Percentiles rank a stretch among this genome's conserved stretches.
These are phyloP conservation scores for Ophiostoma ips DNA, from an alignment of 2,329 filamentous ascomycete species.

Conservation along the genomic window DNA sequence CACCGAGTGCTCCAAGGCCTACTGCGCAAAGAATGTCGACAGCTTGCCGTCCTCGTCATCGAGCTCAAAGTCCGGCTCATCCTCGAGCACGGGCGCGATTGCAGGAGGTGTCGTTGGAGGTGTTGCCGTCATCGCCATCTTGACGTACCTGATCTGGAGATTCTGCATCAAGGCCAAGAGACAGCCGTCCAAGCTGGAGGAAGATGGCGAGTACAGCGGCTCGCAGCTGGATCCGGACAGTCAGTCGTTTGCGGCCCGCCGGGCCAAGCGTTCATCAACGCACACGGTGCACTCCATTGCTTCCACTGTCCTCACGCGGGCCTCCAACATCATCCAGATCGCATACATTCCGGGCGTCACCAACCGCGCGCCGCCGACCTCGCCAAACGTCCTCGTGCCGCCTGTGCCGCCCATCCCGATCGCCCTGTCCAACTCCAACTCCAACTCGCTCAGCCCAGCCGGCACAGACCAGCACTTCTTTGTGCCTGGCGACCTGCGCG, in stretches of 20 bases:
- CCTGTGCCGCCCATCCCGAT: conserved; percentile 85
- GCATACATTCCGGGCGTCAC: conserved; percentile 97
- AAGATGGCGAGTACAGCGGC: conserved; percentile 41
- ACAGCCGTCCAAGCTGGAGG: conserved; percentile 40
- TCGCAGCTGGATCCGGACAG: conserved; percentile 28
- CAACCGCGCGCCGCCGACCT: conserved; percentile 76
- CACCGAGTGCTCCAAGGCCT: conserved; percentile 31
- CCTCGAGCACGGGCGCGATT: conserved; percentile 68
- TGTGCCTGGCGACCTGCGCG: conserved; percentile 75
- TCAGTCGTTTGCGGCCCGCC: conserved; percentile 38
- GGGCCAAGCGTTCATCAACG: conserved; percentile 57
- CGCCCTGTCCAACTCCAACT: conserved; percentile 19
- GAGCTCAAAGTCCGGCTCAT: conserved; percentile 20
- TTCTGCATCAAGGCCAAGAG: conserved; percentile 75
- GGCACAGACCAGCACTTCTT: conserved; percentile 79
- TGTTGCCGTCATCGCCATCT: conserved; percentile 55
- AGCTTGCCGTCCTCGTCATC: conserved; percentile 11
- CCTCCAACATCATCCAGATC: conserved; percentile 98
- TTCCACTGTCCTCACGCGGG: conserved; percentile 85
- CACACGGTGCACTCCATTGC: conserved; percentile 86
- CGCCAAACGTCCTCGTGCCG: conserved; percentile 68
- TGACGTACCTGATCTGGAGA: conserved; percentile 73
- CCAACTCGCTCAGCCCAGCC: conserved; percentile 40
- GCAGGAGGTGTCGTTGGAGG: conserved; percentile 85
- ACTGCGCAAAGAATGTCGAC: conserved; percentile 25